phyloP scores from a whole-genome alignment of 2,329 filamentous ascomycete species.

The Paraconiothyrium sp. region DNA sequence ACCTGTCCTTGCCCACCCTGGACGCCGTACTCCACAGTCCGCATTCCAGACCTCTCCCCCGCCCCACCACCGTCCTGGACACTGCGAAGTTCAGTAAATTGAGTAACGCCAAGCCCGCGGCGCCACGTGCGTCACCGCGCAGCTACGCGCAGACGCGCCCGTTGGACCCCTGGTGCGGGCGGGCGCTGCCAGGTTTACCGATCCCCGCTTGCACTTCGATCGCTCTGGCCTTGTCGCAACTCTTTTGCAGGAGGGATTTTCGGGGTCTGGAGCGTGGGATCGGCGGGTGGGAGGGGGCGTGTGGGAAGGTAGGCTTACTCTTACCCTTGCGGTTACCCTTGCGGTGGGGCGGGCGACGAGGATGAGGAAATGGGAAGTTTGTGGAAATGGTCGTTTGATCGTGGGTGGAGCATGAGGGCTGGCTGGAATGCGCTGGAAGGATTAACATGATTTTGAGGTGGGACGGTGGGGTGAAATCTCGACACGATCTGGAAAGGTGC shows the following conservation, averaged over 20 bases:
- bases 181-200: conserved; percentile 6
- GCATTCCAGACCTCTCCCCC: neutral
- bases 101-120: neutral
- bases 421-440: neutral
- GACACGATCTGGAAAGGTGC: neutral
- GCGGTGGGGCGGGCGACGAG: no score
- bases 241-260: neutral
- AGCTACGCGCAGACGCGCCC: conserved; percentile 4
- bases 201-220: conserved; percentile 24
- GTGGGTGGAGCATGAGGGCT: neutral
- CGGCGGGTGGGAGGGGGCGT: neutral
- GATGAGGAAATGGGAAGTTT: no score
- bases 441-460: neutral
- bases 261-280: conserved; percentile 15
- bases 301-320: no score
- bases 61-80: neutral
- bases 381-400: neutral
- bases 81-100: no score
- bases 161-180: neutral
- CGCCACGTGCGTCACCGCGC: conserved; percentile 26
- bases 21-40: neutral
- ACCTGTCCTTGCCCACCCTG: neutral
- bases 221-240: conserved; percentile 7
- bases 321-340: no score
- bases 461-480: neutral